Evolutionary conservation across 2,329 filamentous ascomycete genomes (phyloP).

Genomic region (Cadophora sp.): DNA sequence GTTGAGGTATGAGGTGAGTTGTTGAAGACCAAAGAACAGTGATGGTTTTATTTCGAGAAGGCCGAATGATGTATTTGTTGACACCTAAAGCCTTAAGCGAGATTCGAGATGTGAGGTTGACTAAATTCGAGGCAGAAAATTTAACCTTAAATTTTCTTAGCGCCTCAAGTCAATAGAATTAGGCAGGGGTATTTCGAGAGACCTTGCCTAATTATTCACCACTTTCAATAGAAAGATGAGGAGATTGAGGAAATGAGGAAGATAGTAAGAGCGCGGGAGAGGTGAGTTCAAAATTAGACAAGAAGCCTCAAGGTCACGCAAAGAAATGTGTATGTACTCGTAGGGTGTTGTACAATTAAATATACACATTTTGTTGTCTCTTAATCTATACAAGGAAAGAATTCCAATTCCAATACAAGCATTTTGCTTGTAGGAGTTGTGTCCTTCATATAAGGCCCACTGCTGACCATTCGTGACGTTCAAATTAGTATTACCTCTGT

Average conservation of each 20-base stretch:
- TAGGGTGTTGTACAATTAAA: neutral
- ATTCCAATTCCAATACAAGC: neutral
- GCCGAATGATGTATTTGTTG: neutral
- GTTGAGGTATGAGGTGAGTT: too few relatives aligned
- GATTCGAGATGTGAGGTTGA: neutral
- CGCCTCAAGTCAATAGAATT: neutral
- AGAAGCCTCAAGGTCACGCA: too few relatives aligned
- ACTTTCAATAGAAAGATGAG: neutral
- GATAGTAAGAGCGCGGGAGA: too few relatives aligned
- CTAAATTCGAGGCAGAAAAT: neutral
- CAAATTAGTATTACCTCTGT: too few relatives aligned
- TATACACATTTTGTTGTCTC: neutral
- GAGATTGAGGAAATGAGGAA: neutral
- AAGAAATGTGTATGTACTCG: too few relatives aligned
- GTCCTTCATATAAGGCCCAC: neutral
- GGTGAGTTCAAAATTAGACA: too few relatives aligned
- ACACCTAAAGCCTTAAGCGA: constrained; percentile 1
- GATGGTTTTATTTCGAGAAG: neutral
- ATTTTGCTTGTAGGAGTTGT: neutral
- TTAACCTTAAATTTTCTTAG: neutral
- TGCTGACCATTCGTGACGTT: neutral
- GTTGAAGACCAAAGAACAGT: neutral
- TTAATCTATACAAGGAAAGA: neutral
- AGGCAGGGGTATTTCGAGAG: neutral
- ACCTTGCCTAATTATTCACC: neutral